These are phyloP conservation scores for Neofusicoccum laricinum DNA, from an alignment of 2,329 filamentous ascomycete species.

Conservation along the genomic window DNA sequence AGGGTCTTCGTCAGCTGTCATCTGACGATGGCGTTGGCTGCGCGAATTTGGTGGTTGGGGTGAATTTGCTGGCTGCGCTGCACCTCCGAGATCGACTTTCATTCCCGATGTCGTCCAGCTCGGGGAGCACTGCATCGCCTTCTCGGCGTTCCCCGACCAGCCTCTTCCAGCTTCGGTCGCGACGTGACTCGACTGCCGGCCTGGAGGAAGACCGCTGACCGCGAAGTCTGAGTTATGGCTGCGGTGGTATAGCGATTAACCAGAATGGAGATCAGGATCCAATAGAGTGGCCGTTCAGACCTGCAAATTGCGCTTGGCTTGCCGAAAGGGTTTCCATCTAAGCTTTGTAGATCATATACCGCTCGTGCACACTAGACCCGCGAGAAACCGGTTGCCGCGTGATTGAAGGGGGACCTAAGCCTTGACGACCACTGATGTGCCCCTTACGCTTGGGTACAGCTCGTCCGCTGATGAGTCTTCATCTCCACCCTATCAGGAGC, in stretches of 20 bases:
- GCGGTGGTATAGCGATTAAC: not conserved
- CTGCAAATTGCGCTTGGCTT: not conserved
- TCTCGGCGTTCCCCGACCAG: too few relatives aligned
- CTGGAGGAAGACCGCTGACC: too few relatives aligned
- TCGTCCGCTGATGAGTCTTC: not conserved
- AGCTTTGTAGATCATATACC: constrained; percentile 2
- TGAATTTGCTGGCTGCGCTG: not conserved
- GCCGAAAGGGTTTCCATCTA: not conserved
- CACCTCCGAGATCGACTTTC: not conserved
- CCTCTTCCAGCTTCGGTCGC: too few relatives aligned
- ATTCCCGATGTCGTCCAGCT: too few relatives aligned
- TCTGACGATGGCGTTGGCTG: constrained; percentile 2
- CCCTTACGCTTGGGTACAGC: not conserved
- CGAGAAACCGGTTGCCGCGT: not conserved
- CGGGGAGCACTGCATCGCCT: too few relatives aligned
- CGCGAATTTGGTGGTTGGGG: constrained; percentile 8
- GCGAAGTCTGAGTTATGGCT: too few relatives aligned
- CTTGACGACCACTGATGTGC: not conserved
- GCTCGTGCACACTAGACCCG: not conserved
- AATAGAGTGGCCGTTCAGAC: not conserved
- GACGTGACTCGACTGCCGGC: too few relatives aligned
- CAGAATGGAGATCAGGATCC: not conserved
- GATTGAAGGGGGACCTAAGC: not conserved
- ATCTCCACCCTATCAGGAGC: not conserved
- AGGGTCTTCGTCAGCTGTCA: constrained; percentile 5